Evolutionary conservation across 2,329 filamentous ascomycete genomes (phyloP).

Genomic region (Capronia epimyces): DNA sequence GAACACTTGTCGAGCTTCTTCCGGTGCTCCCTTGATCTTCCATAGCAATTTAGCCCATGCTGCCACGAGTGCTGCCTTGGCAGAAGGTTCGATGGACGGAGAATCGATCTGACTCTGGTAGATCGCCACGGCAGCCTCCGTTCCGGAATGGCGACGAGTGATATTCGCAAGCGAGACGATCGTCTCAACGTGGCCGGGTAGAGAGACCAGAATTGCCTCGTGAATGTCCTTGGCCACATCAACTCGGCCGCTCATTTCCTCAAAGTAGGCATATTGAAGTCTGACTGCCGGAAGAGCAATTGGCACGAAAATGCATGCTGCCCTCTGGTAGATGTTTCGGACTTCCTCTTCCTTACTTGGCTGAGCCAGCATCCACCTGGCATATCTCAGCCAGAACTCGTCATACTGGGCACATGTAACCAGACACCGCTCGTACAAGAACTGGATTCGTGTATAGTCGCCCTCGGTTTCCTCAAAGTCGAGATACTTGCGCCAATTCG

Average conservation of each 20-base stretch:
- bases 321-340: constrained; percentile 84
- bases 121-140: constrained; percentile 77
- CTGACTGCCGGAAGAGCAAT: constrained; percentile 78
- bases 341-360: constrained; percentile 79
- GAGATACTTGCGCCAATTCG: constrained; percentile 92
- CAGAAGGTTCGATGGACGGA: constrained; percentile 64
- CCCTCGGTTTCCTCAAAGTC: constrained; percentile 90
- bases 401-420: constrained; percentile 93
- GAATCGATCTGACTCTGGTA: constrained; percentile 77
- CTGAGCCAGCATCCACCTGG: constrained; percentile 83
- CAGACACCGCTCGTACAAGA: constrained; percentile 88
- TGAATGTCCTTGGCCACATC: constrained; percentile 82
- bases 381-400: constrained; percentile 97
- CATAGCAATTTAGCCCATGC: constrained; percentile 84
- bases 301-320: constrained; percentile 77
- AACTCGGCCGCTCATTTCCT: constrained; percentile 73
- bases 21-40: constrained; percentile 75
- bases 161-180: constrained; percentile 84
- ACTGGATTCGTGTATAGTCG: constrained; percentile 66
- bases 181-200: constrained; percentile 80
- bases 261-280: constrained; percentile 88
- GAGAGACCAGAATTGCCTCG: constrained; percentile 65
- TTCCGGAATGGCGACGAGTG: constrained; percentile 72
- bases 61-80: constrained; percentile 79
- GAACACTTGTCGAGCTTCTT: constrained; percentile 80